A percentile compares a stretch with the other conserved stretches of the same genome.
phyloP scores from a whole-genome alignment of 352 stramenopile species.

The Phytopythium kandeliae region DNA sequence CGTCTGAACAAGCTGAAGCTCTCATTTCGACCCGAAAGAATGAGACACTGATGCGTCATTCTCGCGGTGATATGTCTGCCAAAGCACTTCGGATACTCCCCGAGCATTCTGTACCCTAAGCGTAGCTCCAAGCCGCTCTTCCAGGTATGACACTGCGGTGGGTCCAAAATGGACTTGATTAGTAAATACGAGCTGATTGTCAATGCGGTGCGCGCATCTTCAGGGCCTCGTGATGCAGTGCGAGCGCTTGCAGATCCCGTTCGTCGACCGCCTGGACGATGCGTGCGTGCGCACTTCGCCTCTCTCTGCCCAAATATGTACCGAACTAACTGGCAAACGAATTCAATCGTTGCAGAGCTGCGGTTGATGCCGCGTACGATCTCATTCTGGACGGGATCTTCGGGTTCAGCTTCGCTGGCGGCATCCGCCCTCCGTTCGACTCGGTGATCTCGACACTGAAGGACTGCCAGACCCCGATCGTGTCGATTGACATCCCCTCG shows the following conservation, averaged over 20 bases:
- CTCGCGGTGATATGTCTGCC: no score
- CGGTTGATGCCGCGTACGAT: constrained; percentile 66
- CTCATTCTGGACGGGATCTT: constrained; percentile 99
- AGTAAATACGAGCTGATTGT: background rate
- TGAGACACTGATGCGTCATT: no score
- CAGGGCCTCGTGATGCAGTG: constrained; percentile 77
- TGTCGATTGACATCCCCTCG: constrained; percentile 98
- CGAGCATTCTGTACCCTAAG: constrained; percentile 95
- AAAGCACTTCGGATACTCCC: constrained; percentile 96
- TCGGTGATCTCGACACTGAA: constrained; percentile 73
- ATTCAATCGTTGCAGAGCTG: constrained; percentile 14
- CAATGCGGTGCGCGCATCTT: background rate
- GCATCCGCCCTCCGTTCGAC: constrained; percentile 88
- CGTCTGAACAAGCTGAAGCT: background rate
- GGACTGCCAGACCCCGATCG: constrained; percentile 66
- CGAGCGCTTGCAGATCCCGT: constrained; percentile 71
- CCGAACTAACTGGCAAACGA: background rate
- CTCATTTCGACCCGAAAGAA: no score
- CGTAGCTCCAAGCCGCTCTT: constrained; percentile 71
- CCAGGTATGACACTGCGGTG: constrained; percentile 36
- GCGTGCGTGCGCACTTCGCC: constrained; percentile 18
- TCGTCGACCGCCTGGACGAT: constrained; percentile 45
- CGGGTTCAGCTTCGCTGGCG: constrained; percentile 95
- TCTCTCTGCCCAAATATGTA: background rate
- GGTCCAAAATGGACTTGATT: no score